Evolutionary conservation across 495 filamentous ascomycete genomes (phyloP), one percentile per base, ranked within the genome.

Genomic region (Talaromyces ruber): DNA sequence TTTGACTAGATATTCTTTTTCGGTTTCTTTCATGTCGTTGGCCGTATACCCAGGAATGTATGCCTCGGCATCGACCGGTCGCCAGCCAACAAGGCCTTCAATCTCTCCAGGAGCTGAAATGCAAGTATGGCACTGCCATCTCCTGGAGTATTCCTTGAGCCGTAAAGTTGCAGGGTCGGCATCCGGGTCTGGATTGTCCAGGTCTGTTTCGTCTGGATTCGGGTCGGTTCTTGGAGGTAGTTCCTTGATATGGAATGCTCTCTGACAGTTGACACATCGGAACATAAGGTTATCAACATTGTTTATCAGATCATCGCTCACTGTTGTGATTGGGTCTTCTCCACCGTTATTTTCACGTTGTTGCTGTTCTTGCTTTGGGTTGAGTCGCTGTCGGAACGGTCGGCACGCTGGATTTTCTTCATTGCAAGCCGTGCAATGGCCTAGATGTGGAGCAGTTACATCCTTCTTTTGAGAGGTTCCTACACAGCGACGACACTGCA

Each of bases 1-100:
- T 71, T 94, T 97, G 66, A 98, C 76, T 1, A 99, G 81, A 65
- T 98, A 98, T 66, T 97, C 91, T 50, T 92, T 88, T 4, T 90
- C 77, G 43, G 89, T 85, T 68, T 92, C 88, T 18, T 84, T 79
- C 18, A 81, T 71, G 25, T 82, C 78, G 32, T 91, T 79, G 12
- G 79, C 74, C 4, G 81, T 67, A 8, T 67, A 71, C 0, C 77
- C 80, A 5, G 75, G 58, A 21, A 61, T 53, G 8, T 63, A 64
- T 7, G 59, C 67, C 21, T 80, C 77, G 16, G 76, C 70, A 60
- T 86, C 74, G 3, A 72, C 63, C 1, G 92, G 92, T 55, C 92
- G 82, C 95, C 95, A 99, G 16, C 95, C 93, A 50, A 97, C 86
- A 9, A 98, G 72, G 14, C 75, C 76, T 34, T 88, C 80, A 12